Evolutionary conservation across 352 stramenopile genomes (phyloP).

Genomic region (Globisporangium splendens): DNA sequence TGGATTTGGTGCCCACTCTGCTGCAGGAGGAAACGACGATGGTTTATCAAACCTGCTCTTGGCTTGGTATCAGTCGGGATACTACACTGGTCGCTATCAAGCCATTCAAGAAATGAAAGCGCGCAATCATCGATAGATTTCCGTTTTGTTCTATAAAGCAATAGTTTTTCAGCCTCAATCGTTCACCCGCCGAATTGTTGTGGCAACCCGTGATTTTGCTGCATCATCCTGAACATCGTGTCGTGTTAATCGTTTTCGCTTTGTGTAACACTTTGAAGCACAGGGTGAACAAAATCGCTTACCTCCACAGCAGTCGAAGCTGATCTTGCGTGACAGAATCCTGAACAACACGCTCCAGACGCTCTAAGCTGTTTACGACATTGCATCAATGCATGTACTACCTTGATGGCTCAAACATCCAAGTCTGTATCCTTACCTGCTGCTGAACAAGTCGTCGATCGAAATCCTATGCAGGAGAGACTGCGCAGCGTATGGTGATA

Average conservation of each 20-base stretch:
- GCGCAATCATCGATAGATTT: slow-evolving; percentile 12
- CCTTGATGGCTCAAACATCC: too few relatives aligned
- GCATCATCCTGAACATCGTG: slow-evolving; percentile 13
- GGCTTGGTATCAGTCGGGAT: slow-evolving; percentile 85
- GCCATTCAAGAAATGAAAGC: slow-evolving; percentile 72
- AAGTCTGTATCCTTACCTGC: slow-evolving; percentile 21
- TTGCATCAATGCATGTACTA: too few relatives aligned
- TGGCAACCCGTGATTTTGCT: slow-evolving; percentile 13
- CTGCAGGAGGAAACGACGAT: slow-evolving; percentile 28
- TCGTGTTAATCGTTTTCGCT: too few relatives aligned
- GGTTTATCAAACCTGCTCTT: slow-evolving; percentile 70
- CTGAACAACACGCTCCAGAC: slow-evolving; percentile 32
- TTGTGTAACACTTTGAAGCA: neutral
- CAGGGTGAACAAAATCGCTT: neutral
- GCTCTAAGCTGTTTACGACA: slow-evolving; percentile 22
- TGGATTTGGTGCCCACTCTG: slow-evolving; percentile 16
- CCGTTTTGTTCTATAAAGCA: neutral
- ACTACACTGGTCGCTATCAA: slow-evolving; percentile 77
- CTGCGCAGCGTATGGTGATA: slow-evolving; percentile 64
- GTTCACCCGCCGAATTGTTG: slow-evolving; percentile 6
- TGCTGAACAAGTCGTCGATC: slow-evolving; percentile 48
- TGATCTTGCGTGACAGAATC: slow-evolving; percentile 35
- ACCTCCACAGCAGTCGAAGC: slow-evolving; percentile 46
- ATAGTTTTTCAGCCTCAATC: neutral
- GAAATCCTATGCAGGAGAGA: slow-evolving; percentile 66